Base-by-base conservation (phyloP, 495 filamentous ascomycete species). In the Penicillium lagena region DNA sequence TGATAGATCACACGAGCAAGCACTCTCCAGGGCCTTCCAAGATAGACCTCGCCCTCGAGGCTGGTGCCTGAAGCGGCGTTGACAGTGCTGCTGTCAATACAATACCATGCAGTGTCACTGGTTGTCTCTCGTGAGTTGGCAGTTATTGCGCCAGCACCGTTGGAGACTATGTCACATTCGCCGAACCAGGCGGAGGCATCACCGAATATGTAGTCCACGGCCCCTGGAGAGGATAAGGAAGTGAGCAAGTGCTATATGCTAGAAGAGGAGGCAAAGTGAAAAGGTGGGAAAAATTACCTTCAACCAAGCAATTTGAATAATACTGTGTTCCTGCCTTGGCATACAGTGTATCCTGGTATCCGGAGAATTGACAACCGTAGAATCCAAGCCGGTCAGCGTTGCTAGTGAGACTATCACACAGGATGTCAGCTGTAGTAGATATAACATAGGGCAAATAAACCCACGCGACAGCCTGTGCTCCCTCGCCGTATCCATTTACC, bases 1-100 rank as follows among this genome's bases (percentile, higher is more conserved):
- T 86, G 83, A 54, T 84, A 81, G n/a, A 81, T 75, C 2, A 85
- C 83, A 0, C 80, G 66, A 11, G 82, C 70, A 42, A 79, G 81
- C 13, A 75, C 66, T 4, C 77, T 59, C 82, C 82, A 87, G 7
- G 84, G 84, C 15, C 84, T 72, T 2, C 84, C 83, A 6, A 87
- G 73, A 54, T 82, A 86, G 12, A 75, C 77, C 9, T 70, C 61
- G 1, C 79, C 81, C 1, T 71, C 40, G 1, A 83, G 64, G 12
- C 45, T 61, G 7, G 70, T 59, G 1, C 75, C 78, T 0, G 64
- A 47, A 2, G 68, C 75, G 12, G 65, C 72, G 31, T 70, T 59
- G 36, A 79, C 49, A 35, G 54, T 74, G 46, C 71, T 77, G 50
- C 74, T 68, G 62, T 82, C 80, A 57, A 87, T 78, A 29, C 83